phyloP scores from a whole-genome alignment of 306 rosid genomes.

The Bauhinia variegata region DNA sequence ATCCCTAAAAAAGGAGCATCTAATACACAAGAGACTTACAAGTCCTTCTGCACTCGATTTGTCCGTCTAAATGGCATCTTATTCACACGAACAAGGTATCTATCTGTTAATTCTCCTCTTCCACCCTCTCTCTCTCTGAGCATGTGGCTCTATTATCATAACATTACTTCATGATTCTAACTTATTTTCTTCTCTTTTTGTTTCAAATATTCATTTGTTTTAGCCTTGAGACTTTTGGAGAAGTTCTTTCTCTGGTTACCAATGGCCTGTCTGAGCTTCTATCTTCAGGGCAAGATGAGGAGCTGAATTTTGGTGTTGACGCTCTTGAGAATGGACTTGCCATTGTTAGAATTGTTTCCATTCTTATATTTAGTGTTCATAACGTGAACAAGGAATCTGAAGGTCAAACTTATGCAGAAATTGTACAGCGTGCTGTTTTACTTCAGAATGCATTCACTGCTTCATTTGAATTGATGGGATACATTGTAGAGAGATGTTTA shows the following conservation, averaged over 20 bases:
- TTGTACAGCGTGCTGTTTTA: slow-evolving; percentile 83
- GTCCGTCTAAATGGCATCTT: slow-evolving; percentile 94
- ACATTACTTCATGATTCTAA: slow-evolving; percentile 15
- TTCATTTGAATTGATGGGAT: slow-evolving; percentile 79
- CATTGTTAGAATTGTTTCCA: slow-evolving; percentile 73
- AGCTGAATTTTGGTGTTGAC: slow-evolving; percentile 66
- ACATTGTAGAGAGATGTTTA: slow-evolving; percentile 69
- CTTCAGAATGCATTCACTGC: slow-evolving; percentile 89
- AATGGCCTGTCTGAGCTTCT: slow-evolving; percentile 64
- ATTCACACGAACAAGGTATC: slow-evolving; percentile 88
- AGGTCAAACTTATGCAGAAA: slow-evolving; percentile 91
- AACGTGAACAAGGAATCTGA: slow-evolving; percentile 79
- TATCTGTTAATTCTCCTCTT: background rate
- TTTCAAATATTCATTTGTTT: slow-evolving; percentile 21
- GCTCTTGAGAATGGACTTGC: slow-evolving; percentile 67
- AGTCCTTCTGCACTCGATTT: slow-evolving; percentile 68
- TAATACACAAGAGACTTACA: slow-evolving; percentile 53
- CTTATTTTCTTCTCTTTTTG: slow-evolving; percentile 21
- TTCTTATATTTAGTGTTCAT: slow-evolving; percentile 76
- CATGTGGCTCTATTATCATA: background rate
- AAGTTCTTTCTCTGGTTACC: slow-evolving; percentile 71
- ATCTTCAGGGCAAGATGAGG: slow-evolving; percentile 73
- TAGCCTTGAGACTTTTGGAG: slow-evolving; percentile 87
- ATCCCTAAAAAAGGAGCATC: slow-evolving; percentile 47
- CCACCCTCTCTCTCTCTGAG: background rate